Evolutionary conservation across 169 alveolate species (phyloP).

Genomic region (Plasmodium blacklocki): DNA sequence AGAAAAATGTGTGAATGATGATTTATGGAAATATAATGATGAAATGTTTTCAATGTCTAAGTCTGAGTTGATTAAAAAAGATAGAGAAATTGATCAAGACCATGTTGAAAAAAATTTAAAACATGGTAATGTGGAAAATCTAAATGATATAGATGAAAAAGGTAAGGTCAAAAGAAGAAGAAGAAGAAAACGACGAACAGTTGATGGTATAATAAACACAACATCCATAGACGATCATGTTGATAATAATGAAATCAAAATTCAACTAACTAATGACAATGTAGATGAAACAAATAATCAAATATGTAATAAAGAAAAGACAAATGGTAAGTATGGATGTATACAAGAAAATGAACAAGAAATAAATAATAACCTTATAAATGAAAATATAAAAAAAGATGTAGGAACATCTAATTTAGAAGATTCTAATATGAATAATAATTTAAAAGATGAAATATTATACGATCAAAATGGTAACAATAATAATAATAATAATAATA

Average conservation of each 20-base stretch:
- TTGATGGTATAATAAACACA: too few species aligned
- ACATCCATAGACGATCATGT: too few species aligned
- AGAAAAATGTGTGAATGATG: background rate
- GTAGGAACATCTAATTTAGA: background rate
- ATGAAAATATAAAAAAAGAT: background rate
- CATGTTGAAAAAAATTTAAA: too few species aligned
- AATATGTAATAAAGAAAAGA: background rate
- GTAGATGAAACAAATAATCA: background rate
- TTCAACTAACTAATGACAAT: background rate
- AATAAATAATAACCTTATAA: background rate
- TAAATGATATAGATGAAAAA: background rate
- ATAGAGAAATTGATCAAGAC: background rate
- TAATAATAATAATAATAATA: too few species aligned
- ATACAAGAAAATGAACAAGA: background rate
- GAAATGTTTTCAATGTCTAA: too few species aligned
- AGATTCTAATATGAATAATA: too few species aligned
- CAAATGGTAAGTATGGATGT: background rate
- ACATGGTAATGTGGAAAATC: background rate
- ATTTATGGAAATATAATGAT: too few species aligned
- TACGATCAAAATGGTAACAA: too few species aligned
- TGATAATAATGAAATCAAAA: too few species aligned
- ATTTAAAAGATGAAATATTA: too few species aligned
- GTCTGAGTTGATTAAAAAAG: background rate
- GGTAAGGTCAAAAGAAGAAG: conserved; percentile 1
- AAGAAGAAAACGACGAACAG: conserved; percentile 3